Conservation (phyloP, 164 flowering plant species). For the Sedum album region DNA sequence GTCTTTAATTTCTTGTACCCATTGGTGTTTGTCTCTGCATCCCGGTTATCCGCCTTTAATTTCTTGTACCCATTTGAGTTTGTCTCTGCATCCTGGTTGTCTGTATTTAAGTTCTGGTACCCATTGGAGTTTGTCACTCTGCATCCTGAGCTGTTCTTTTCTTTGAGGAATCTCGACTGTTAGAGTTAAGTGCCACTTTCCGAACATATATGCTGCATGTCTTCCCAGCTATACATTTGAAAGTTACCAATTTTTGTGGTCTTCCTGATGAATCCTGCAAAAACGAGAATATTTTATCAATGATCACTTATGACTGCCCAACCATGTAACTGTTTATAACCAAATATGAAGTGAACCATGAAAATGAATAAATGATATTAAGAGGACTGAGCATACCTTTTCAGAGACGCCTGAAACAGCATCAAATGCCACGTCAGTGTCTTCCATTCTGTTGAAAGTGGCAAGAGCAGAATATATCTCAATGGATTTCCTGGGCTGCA, state of each 20-base stretch:
- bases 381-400: constrained; percentile 26
- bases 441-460: constrained; percentile 34
- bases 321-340: background rate
- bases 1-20: constrained; percentile 26
- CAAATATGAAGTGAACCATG: too few species aligned
- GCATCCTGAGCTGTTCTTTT: constrained; percentile 26
- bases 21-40: background rate
- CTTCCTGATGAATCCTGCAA: constrained; percentile 46
- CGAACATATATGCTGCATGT: constrained; percentile 27
- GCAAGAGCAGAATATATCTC: constrained; percentile 40
- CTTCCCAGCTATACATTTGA: constrained; percentile 26
- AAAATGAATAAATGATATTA: background rate
- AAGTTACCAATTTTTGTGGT: constrained; percentile 34
- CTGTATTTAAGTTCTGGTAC: constrained; percentile 25
- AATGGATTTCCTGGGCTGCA: constrained; percentile 30
- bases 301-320: too few species aligned
- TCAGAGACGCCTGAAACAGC: constrained; percentile 26
- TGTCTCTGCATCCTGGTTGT: constrained; percentile 13
- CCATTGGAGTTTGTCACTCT: constrained; percentile 13
- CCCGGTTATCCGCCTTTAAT: constrained; percentile 16
- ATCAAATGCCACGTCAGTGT: constrained; percentile 48
- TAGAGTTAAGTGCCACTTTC: constrained; percentile 16
- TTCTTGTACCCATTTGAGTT: constrained; percentile 19
- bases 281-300: background rate
- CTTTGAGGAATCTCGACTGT: constrained; percentile 15